These are phyloP conservation scores for Fagus crenata DNA, from an alignment of 306 rosid species.

Conservation along the genomic window DNA sequence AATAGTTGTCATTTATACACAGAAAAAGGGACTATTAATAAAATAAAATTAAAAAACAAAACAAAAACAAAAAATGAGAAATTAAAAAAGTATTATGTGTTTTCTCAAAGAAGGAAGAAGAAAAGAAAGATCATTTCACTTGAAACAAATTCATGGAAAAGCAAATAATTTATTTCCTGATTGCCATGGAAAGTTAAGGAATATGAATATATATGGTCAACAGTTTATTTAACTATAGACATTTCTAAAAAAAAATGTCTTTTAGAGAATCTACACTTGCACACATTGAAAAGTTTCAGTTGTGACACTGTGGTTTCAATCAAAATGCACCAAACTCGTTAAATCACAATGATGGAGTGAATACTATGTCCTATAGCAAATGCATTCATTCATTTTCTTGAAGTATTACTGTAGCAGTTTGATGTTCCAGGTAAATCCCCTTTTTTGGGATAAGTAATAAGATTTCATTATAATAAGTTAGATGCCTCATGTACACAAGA, in stretches of 20 bases:
- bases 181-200: not conserved
- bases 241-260: not conserved
- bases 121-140: no score
- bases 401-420: not conserved
- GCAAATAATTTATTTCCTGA: no score
- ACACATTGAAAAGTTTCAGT: conserved; percentile 1
- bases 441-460: no score
- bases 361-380: not conserved
- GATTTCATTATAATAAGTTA: no score
- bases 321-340: not conserved
- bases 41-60: no score
- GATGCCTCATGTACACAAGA: no score
- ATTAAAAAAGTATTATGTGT: not conserved
- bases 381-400: not conserved
- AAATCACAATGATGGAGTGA: not conserved
- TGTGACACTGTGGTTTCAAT: not conserved
- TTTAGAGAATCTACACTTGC: not conserved
- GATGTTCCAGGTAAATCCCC: not conserved
- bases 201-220: not conserved
- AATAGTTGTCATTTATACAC: not conserved
- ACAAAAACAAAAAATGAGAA: not conserved
- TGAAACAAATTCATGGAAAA: no score
- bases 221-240: not conserved
- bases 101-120: no score
- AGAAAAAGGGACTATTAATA: not conserved